Evolutionary conservation across 1,284 basidiomycete species (phyloP), one percentile per base, ranked within the genome.

Genomic region (Irpex sp.): DNA sequence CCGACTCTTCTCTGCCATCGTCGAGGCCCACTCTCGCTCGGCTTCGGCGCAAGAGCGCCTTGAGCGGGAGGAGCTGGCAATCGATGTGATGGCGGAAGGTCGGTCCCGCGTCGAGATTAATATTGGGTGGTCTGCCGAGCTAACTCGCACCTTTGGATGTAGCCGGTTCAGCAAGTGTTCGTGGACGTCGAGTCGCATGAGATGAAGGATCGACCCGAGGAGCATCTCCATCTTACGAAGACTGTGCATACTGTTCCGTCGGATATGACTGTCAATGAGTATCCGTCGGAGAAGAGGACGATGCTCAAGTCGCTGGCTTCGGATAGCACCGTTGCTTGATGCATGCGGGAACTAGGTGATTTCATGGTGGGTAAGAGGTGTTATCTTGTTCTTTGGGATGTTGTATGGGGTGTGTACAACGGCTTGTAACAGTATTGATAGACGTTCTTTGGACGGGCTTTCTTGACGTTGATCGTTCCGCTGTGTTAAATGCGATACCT

Each of bases 111-210:
- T 54, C 16, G 52, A 35, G 28, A 2, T 10, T 23, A 12, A 23
- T 4, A 28, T 14, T n/a, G 4, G 0, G 39, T 7, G 6, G 14
- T 45, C 10, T 45, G n/a, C 12, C 7, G 28, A 54, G n/a, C 49
- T 52, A 5, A 52, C 49, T 10, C 49, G 19, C 21, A 16, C 21
- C 1, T 54, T 14, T 35, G 33, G 3, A 5, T 45, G 14, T 61
- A 71, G 70, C 65, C 65, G 9, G 66, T 67, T 18, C 71, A 73
- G 55, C 69, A 71, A 57, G 70, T 73, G 4, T 72, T 67, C 63
- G 71, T 73, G 48, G 71, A 73, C 64, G 70, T 73, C 48, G 71
- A 73, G 63, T 69, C 69, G 5, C 71, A 73, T 61, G 69, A 72
- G 59, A 68, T 73, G 69, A 66, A 67, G 53, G 71, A 73, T 58